Conservation (phyloP, 257 asterid species). For the Gentiana straminea region DNA sequence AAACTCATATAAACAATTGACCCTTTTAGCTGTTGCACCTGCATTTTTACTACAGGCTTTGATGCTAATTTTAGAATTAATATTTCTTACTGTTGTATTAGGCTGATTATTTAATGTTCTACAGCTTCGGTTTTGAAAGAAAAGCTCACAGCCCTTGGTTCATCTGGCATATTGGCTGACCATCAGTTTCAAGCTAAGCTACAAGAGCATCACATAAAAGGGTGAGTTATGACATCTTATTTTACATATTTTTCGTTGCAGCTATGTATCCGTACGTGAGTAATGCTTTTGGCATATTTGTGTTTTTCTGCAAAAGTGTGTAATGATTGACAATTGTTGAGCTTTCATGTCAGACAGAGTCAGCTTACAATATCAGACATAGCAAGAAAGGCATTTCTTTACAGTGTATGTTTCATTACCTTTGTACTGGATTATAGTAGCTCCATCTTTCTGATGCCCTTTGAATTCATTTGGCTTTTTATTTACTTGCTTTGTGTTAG, state of each 20-base stretch:
- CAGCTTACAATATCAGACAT: slow-evolving; percentile 93
- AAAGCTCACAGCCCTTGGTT: slow-evolving; percentile 91
- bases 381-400: slow-evolving; percentile 97
- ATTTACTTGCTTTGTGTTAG: background rate
- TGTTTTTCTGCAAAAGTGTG: background rate
- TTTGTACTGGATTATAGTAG: background rate
- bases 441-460: slow-evolving; percentile 1
- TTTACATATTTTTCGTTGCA: slow-evolving; percentile 2
- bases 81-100: background rate
- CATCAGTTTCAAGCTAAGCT: slow-evolving; percentile 96
- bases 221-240: slow-evolving; percentile 45
- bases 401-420: slow-evolving; percentile 56
- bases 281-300: background rate
- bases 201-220: slow-evolving; percentile 91
- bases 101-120: slow-evolving; percentile 19
- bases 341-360: slow-evolving; percentile 56
- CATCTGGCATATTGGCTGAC: slow-evolving; percentile 98
- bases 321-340: slow-evolving; percentile 14
- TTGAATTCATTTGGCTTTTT: background rate
- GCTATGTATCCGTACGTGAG: background rate
- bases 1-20: no score
- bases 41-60: no score
- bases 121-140: slow-evolving; percentile 96
- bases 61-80: no score
- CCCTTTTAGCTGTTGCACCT: no score